These are phyloP conservation scores for Prunus padus DNA, from an alignment of 306 rosid genomes.

Conservation along the genomic window DNA sequence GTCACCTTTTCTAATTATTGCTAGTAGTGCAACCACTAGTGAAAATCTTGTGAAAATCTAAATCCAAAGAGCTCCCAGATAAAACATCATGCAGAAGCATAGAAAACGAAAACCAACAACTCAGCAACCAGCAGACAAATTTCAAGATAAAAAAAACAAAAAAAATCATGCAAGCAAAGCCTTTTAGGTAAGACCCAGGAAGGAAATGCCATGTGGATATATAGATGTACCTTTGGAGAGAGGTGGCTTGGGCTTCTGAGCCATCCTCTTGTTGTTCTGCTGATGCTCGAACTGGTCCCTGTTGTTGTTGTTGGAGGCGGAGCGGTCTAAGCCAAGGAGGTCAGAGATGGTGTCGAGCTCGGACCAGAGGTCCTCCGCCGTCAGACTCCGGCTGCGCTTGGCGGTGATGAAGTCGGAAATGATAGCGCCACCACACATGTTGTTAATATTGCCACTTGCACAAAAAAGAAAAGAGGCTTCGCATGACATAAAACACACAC, in stretches of 20 bases:
- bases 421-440: slow-evolving; percentile 96
- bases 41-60: background rate
- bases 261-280: background rate
- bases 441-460: background rate
- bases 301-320: background rate
- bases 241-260: slow-evolving; percentile 6
- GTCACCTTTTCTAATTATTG: background rate
- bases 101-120: background rate
- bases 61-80: background rate
- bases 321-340: slow-evolving; percentile 46
- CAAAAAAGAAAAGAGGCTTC: background rate
- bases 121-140: background rate
- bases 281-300: background rate
- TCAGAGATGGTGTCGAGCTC: slow-evolving; percentile 62
- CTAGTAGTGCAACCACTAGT: background rate
- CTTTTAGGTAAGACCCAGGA: background rate
- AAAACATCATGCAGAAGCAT: background rate
- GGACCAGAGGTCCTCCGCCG: slow-evolving; percentile 51
- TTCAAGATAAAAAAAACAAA: background rate
- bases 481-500: background rate
- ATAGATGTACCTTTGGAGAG: slow-evolving; percentile 19
- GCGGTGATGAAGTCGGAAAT: slow-evolving; percentile 61
- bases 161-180: background rate
- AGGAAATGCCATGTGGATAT: background rate
- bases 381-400: slow-evolving; percentile 47